A percentile compares a stretch with the other conserved stretches of the same genome.
phyloP scores from a whole-genome alignment of 208 protist genomes.

The Novymonas esmeraldas region DNA sequence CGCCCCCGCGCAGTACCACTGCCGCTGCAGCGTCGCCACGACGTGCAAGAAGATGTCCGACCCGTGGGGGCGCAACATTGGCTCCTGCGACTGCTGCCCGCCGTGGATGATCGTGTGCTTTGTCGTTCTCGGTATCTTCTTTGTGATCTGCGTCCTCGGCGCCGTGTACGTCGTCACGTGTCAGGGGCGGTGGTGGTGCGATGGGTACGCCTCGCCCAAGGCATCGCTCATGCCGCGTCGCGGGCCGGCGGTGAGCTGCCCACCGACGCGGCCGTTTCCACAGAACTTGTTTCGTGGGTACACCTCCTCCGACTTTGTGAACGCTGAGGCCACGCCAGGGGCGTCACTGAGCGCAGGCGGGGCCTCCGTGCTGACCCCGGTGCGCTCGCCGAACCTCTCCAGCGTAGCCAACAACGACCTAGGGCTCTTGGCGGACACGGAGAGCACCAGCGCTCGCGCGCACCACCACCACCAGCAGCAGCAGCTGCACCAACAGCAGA shows the following conservation, averaged over 20 bases:
- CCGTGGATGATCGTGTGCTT: constrained; percentile 61
- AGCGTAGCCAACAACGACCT: background rate
- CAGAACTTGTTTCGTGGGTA: constrained; percentile 67
- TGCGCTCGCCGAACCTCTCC: background rate
- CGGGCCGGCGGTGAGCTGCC: constrained; percentile 38
- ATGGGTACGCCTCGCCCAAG: constrained; percentile 51
- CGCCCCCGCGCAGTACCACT: constrained; percentile 27
- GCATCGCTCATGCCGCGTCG: constrained; percentile 44
- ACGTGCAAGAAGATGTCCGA: constrained; percentile 28
- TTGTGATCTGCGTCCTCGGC: constrained; percentile 17
- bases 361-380: background rate
- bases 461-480: too few relatives aligned
- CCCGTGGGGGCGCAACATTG: constrained; percentile 61
- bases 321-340: constrained; percentile 8
- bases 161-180: constrained; percentile 40
- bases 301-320: constrained; percentile 46
- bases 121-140: constrained; percentile 24
- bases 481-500: too few relatives aligned
- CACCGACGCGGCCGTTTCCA: constrained; percentile 43
- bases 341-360: background rate
- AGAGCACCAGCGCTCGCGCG: background rate
- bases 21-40: constrained; percentile 24
- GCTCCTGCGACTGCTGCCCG: constrained; percentile 62
- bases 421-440: background rate
- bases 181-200: constrained; percentile 61